Conservation (phyloP, 495 filamentous ascomycete species). For the Physcia stellaris region DNA sequence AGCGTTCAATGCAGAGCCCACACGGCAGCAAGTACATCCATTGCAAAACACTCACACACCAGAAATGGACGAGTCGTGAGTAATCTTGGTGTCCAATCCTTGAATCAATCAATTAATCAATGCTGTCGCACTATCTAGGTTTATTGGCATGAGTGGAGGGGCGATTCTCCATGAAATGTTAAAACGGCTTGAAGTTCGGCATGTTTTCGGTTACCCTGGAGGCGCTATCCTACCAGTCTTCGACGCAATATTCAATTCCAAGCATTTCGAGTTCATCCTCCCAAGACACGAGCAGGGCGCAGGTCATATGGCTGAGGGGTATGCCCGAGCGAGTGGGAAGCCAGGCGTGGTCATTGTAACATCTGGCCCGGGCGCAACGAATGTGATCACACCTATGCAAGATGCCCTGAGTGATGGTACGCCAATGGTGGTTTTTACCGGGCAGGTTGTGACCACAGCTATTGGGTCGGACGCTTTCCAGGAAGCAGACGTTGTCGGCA, state of each 20-base stretch:
- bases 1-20: conserved; percentile 52
- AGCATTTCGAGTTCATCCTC: conserved; percentile 47
- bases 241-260: conserved; percentile 50
- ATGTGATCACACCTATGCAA: conserved; percentile 49
- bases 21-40: conserved; percentile 53
- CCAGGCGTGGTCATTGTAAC: conserved; percentile 51
- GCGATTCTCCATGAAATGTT: conserved; percentile 99
- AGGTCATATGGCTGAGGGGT: conserved; percentile 55
- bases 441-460: conserved; percentile 40
- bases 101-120: neutral
- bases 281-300: conserved; percentile 52
- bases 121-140: conserved; percentile 31
- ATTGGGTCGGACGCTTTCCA: conserved; percentile 52
- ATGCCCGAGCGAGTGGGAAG: conserved; percentile 43
- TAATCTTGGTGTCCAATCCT: too few relatives aligned
- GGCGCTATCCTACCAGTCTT: conserved; percentile 39
- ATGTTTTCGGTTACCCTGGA: conserved; percentile 28
- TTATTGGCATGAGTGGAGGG: conserved; percentile 89
- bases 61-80: conserved; percentile 62
- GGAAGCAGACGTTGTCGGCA: conserved; percentile 49
- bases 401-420: conserved; percentile 49
- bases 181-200: conserved; percentile 74
- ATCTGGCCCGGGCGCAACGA: conserved; percentile 50
- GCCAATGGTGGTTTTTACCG: conserved; percentile 48
- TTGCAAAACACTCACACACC: conserved; percentile 44